Base-by-base conservation (phyloP, 2,329 filamentous ascomycete species). In the Scleromitrula shiraiana region DNA sequence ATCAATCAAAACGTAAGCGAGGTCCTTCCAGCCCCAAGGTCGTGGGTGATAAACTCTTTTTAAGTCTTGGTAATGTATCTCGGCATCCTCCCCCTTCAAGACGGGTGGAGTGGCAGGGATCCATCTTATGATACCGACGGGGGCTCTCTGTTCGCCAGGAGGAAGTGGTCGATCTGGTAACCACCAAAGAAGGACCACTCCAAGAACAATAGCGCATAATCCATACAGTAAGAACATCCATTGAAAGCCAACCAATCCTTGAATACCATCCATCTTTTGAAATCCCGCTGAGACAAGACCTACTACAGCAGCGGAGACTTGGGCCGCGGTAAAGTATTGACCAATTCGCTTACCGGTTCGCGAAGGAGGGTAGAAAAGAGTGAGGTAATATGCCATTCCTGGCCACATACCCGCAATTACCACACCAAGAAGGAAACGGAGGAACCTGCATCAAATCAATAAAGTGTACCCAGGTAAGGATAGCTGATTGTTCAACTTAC, bases 321-420 rank as follows among this genome's bases (percentile, higher is more conserved):
- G 89, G 0, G 88, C 79, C 1, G 89, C 89, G 2, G 88, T 95
- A 64, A 88, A 95, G 69, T 95, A 95, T 64, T 84, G 79, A 30
- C 89, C 89, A 55, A 95, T 94, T 32, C 89, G 78, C 70, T 93
- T 94, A 12, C 86, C 89, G 1, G 85, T 93, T 10, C 86, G 77
- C 5, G 85, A 87, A 0, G 89, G 88, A 6, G 89, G 89, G 62
- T 95, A 95, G 71, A 95, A 95, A 7, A 95, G 74, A 0, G 89
- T 94, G 39, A 95, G 73, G 62, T 95, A 95, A 65, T 93, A 93
- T 8, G 88, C 80, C 89, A 95, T 95, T 41, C 89, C 89, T 0
- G 89, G 89, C 89, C 89, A 95, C 83, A 95, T 89, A 39, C 89
- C 89, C 1, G 89, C 89, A 63, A 90, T 90, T 20, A 95, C 88